A percentile compares a stretch with the other conserved stretches of the same genome.
Evolutionary conservation across 1,284 basidiomycete species (phyloP).

Genomic region (Heliocybe sulcata): DNA sequence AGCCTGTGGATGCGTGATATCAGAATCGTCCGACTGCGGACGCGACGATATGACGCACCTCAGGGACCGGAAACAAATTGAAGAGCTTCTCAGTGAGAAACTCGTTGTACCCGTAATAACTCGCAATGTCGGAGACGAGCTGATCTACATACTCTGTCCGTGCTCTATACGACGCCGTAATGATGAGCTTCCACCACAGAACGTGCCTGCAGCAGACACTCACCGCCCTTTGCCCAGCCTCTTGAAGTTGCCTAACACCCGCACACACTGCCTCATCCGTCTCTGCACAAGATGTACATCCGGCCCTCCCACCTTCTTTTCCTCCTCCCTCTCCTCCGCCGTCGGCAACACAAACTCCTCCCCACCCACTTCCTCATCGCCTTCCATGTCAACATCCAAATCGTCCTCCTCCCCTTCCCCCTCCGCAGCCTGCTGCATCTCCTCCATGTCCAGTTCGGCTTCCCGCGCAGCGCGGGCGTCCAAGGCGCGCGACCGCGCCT

Average conservation of each 20-base stretch:
- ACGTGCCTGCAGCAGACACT: constrained; percentile 17
- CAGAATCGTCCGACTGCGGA: constrained; percentile 1
- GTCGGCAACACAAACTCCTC: constrained; percentile 75
- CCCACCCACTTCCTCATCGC: constrained; percentile 49
- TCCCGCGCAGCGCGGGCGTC: constrained; percentile 61
- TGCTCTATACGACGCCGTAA: constrained; percentile 40
- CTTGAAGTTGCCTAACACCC: constrained; percentile 74
- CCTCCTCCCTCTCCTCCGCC: constrained; percentile 74
- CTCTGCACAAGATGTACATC: constrained; percentile 83
- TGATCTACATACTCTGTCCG: constrained; percentile 89
- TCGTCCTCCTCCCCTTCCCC: constrained; percentile 39
- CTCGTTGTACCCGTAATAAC: constrained; percentile 97
- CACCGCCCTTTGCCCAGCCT: constrained; percentile 69
- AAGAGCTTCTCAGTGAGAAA: constrained; percentile 95
- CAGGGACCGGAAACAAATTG: constrained; percentile 87
- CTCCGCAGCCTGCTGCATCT: constrained; percentile 52
- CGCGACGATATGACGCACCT: too few relatives aligned
- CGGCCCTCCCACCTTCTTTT: constrained; percentile 64
- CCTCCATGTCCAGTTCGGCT: constrained; percentile 61
- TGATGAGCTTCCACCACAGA: constrained; percentile 3
- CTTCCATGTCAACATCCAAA: constrained; percentile 52
- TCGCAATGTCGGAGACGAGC: constrained; percentile 82
- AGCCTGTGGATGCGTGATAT: constrained; percentile 45
- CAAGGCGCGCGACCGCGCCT: constrained; percentile 64
- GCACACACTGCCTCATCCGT: constrained; percentile 85